Conservation (phyloP, 192 early-diverging fungal species). For the Mortierella claussenii region DNA sequence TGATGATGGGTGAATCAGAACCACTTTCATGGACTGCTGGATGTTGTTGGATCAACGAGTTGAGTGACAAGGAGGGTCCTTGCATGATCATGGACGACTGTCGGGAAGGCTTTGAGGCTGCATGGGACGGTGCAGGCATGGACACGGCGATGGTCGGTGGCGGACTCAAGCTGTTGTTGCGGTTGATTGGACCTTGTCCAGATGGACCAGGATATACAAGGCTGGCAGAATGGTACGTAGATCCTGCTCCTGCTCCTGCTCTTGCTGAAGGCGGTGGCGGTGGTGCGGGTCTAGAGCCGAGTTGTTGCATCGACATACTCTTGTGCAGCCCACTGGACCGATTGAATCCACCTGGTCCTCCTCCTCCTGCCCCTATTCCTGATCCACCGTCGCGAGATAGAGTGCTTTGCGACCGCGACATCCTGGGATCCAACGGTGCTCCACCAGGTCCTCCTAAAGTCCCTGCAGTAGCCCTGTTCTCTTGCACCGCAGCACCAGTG, state of each 20-base stretch:
- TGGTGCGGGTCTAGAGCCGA: constrained; percentile 30
- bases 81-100: background rate
- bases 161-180: too few relatives aligned
- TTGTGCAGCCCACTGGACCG: constrained; percentile 2
- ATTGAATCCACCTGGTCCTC: background rate
- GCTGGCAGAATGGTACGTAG: background rate
- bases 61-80: constrained; percentile 4
- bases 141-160: constrained; percentile 7
- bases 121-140: background rate
- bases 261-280: constrained; percentile 21
- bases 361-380: background rate
- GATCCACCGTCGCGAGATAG: background rate
- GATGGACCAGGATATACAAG: too few relatives aligned
- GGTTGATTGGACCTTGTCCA: too few relatives aligned
- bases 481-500: too few relatives aligned
- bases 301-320: constrained; percentile 24
- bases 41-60: constrained; percentile 10
- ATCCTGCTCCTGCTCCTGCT: too few relatives aligned
- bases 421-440: background rate
- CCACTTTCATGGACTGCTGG: background rate
- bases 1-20: background rate
- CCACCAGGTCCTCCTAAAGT: background rate
- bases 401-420: constrained; percentile 15
- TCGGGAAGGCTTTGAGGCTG: background rate
- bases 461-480: too few relatives aligned